phyloP scores from a whole-genome alignment of 306 rosid species.

The Acacia confusa region DNA sequence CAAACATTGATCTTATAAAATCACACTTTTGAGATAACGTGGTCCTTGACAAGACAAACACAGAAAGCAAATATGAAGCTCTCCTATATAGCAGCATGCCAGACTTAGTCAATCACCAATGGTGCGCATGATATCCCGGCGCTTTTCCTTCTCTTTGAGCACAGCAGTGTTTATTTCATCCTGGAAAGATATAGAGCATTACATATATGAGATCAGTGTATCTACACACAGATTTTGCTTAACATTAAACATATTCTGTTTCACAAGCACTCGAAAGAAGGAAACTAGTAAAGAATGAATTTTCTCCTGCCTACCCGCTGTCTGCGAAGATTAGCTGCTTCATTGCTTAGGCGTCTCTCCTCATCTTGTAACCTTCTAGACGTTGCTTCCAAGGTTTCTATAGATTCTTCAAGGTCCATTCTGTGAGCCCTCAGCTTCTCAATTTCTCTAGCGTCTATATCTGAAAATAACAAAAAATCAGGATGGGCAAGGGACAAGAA shows the following conservation, averaged over 20 bases:
- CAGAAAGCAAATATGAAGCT: not conserved
- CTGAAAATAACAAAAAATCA: conserved; percentile 42
- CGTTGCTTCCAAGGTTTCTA: conserved; percentile 52
- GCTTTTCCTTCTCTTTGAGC: conserved; percentile 53
- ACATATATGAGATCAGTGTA: conserved; percentile 4
- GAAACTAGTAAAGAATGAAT: conserved; percentile 8
- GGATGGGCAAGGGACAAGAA: not conserved
- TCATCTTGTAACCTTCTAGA: conserved; percentile 50
- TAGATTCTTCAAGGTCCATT: conserved; percentile 60
- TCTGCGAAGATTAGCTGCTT: conserved; percentile 69
- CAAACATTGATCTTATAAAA: not conserved
- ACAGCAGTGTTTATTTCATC: conserved; percentile 48
- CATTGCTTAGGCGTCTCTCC: conserved; percentile 50
- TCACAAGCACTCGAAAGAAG: not conserved
- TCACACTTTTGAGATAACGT: not conserved
- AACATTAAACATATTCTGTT: conserved; percentile 11
- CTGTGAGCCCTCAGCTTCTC: conserved; percentile 57
- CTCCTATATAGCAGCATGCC: conserved; percentile 24
- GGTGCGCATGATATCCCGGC: conserved; percentile 41
- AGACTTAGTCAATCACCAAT: conserved; percentile 52
- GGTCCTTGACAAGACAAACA: not conserved
- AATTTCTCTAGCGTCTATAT: conserved; percentile 64
- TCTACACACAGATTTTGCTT: conserved; percentile 5
- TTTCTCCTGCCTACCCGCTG: conserved; percentile 55
- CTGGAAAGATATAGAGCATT: conserved; percentile 43